Evolutionary conservation across 1,284 basidiomycete genomes (phyloP), one percentile per base, ranked within the genome.

Genomic region (Phellopilus nigrolimitatus): DNA sequence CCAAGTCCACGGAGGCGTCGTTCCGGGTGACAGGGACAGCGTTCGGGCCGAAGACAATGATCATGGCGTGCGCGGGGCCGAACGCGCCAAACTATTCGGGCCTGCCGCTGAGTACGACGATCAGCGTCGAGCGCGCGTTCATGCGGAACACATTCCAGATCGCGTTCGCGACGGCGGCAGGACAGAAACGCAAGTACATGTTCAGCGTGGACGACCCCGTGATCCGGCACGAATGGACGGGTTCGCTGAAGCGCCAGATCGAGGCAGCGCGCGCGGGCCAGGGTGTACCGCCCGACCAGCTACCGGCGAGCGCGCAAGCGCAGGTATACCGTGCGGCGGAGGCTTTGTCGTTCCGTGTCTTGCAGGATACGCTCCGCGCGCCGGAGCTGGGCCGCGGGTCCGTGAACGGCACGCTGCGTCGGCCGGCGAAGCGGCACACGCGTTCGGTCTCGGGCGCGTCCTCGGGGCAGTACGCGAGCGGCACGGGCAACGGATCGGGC

Each of bases 121-220:
- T 97, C 58, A 74, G 79, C 22, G 83, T 97, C 53, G 94, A 97
- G 65, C 81, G 93, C 21, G 84, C 88, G 0, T 95, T 95, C 70
- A 95, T 97, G 93, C 82, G 84, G 45, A 87, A 95, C 63, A 95
- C 91, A 0, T 93, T 97, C 73, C 90, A 95, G 63, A 69, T 97
- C 19, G 83, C 90, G 2, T 97, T 97, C 68, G 60, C 79, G 38
- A 86, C 87, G 58, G 84, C 87, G 58, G 65, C 72, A 13, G 82
- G 82, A 22, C 58, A 71, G 51, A 88, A 86, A 66, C 78, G 92
- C 57, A 83, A 85, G 63, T 97, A 97, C 68, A 91, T 95, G 82
- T 95, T 95, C 72, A 92, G 89, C 59, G 83, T 95, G 37, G 80
- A 87, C 46, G 88, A 91, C 60, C 75, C 82, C 0, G 71, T 87